Evolutionary conservation across 441 rosid genomes (phyloP).

Genomic region (Daphne laureola): DNA sequence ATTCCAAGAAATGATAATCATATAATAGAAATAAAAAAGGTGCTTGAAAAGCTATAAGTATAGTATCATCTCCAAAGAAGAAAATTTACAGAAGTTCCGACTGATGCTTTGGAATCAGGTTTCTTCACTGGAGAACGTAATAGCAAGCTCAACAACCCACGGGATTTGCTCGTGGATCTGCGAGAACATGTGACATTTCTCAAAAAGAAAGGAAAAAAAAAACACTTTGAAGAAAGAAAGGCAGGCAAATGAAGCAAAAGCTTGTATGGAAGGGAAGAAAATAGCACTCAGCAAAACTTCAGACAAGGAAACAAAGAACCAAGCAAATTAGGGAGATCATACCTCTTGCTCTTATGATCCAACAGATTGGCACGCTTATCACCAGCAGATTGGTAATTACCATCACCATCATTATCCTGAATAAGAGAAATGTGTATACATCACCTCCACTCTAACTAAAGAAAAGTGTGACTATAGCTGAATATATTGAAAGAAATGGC

Average conservation of each 20-base stretch:
- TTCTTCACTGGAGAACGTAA: slow-evolving; percentile 32
- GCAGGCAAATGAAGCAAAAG: slow-evolving; percentile 1
- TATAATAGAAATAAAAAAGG: slow-evolving; percentile 1
- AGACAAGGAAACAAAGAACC: slow-evolving; percentile 8
- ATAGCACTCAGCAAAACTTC: slow-evolving; percentile 16
- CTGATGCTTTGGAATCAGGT: slow-evolving; percentile 30
- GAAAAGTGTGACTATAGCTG: too few species aligned
- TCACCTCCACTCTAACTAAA: too few species aligned
- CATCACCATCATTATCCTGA: slow-evolving; percentile 56
- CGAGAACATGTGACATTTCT: slow-evolving; percentile 9
- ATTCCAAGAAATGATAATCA: background rate
- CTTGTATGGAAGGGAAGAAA: slow-evolving; percentile 1
- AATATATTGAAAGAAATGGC: too few species aligned
- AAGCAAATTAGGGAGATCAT: slow-evolving; percentile 15
- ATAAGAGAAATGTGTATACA: slow-evolving; percentile 9
- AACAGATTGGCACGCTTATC: slow-evolving; percentile 22
- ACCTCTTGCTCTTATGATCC: slow-evolving; percentile 51
- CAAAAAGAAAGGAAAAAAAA: background rate
- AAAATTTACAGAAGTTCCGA: slow-evolving; percentile 37
- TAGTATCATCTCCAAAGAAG: slow-evolving; percentile 13
- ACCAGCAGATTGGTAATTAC: slow-evolving; percentile 27
- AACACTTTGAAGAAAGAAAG: too few species aligned
- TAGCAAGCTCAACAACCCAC: slow-evolving; percentile 63
- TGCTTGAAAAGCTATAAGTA: slow-evolving; percentile 8
- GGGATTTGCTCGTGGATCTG: slow-evolving; percentile 34